These are phyloP conservation scores for Aureobasidium zeae DNA, from an alignment of 2,329 filamentous ascomycete species.

Conservation along the genomic window DNA sequence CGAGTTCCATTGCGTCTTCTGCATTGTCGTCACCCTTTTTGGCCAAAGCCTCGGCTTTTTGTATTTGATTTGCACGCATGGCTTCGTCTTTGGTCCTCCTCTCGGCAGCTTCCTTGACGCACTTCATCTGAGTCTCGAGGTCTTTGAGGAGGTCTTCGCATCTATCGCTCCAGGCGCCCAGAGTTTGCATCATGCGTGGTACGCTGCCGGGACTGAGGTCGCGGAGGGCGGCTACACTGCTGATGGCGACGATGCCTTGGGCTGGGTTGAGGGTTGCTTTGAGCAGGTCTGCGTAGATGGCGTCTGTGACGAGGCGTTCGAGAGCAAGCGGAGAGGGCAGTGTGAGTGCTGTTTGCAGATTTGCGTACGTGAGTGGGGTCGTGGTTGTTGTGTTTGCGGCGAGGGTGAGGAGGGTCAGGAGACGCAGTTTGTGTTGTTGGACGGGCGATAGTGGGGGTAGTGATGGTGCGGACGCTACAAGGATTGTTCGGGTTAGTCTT, in stretches of 20 bases:
- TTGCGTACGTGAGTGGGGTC: constrained; percentile 57
- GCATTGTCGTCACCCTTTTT: constrained; percentile 14
- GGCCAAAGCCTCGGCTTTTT: constrained; percentile 23
- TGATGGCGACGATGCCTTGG: constrained; percentile 64
- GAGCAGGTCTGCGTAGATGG: constrained; percentile 78
- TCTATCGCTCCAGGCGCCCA: constrained; percentile 68
- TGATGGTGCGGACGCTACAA: constrained; percentile 34
- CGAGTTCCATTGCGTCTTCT: constrained; percentile 29
- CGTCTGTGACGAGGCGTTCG: constrained; percentile 76
- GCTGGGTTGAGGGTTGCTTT: constrained; percentile 75
- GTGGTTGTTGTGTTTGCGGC: constrained; percentile 47
- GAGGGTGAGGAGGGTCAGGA: constrained; percentile 79
- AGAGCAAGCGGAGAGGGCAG: constrained; percentile 60
- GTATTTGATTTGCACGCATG: constrained; percentile 34
- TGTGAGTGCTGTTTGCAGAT: constrained; percentile 57
- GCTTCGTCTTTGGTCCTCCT: constrained; percentile 34
- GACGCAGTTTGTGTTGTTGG: constrained; percentile 77
- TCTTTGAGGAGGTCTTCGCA: constrained; percentile 65
- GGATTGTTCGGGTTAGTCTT: not conserved
- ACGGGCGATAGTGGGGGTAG: constrained; percentile 64
- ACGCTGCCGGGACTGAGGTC: constrained; percentile 71
- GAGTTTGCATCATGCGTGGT: constrained; percentile 54
- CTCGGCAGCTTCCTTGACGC: constrained; percentile 46
- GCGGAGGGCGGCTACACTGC: constrained; percentile 72
- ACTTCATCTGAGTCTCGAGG: constrained; percentile 65